A percentile compares a stretch with the other conserved stretches of the same genome.
These are phyloP conservation scores for Sanchytrium tribonematis DNA, from an alignment of 371 early-diverging fungal genomes.

Conservation along the genomic window DNA sequence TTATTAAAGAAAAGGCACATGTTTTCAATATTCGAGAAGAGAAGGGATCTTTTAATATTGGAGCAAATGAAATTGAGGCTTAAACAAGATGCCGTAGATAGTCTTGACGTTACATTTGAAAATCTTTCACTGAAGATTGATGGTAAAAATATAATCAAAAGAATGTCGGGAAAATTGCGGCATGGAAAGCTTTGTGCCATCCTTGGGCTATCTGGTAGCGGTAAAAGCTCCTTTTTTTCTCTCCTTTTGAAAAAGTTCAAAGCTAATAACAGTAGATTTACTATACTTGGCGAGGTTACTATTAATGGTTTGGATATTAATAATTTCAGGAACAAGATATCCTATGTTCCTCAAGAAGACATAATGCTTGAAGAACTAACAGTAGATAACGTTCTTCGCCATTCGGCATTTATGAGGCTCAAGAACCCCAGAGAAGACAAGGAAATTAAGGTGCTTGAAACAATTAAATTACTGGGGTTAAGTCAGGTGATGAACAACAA, in stretches of 20 bases:
- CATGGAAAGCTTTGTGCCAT: neutral
- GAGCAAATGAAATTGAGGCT: neutral
- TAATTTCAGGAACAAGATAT: neutral
- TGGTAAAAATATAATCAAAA: neutral
- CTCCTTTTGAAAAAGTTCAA: neutral
- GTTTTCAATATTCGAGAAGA: neutral
- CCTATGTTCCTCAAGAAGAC: conserved; percentile 30
- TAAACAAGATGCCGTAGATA: neutral
- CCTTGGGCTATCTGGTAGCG: neutral
- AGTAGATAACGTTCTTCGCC: conserved; percentile 21
- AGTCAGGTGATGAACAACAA: conserved; percentile 24
- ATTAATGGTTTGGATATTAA: neutral
- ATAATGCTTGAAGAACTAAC: conserved; percentile 27
- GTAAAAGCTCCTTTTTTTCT: neutral
- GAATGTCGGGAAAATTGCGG: neutral
- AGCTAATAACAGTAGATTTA: neutral
- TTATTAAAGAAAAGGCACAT: neutral
- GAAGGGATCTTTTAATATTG: neutral
- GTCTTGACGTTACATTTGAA: neutral
- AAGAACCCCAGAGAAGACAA: conserved; percentile 16
- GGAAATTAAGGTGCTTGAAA: conserved; percentile 25
- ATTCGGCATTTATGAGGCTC: conserved; percentile 37
- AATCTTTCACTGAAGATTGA: neutral
- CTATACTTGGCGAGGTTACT: neutral
- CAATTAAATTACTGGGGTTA: conserved; percentile 28